These are phyloP conservation scores for Xylariales sp. DNA, from an alignment of 2,329 filamentous ascomycete genomes.

Conservation along the genomic window DNA sequence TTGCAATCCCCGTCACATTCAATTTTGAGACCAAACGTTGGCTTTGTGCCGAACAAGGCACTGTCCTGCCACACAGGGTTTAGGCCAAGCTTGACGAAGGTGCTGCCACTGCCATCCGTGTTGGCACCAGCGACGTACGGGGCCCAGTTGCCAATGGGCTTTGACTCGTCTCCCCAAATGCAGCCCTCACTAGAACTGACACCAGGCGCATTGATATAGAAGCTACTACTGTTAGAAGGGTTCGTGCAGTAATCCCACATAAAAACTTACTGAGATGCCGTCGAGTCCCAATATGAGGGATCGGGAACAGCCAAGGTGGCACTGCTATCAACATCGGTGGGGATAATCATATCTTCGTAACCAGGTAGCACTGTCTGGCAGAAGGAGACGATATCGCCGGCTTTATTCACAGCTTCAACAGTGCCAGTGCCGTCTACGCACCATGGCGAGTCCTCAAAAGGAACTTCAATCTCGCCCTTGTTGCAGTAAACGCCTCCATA, in stretches of 20 bases:
- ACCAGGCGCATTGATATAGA: constrained; percentile 82
- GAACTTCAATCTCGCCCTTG: constrained; percentile 73
- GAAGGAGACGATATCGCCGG: constrained; percentile 71
- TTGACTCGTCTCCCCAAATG: constrained; percentile 73
- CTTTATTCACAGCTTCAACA: constrained; percentile 75
- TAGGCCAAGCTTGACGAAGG: constrained; percentile 80
- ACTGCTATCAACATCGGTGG: constrained; percentile 70
- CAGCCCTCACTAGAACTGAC: constrained; percentile 70
- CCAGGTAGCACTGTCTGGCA: constrained; percentile 84
- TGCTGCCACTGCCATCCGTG: constrained; percentile 71
- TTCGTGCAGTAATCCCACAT: neutral
- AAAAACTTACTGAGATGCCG: constrained; percentile 77
- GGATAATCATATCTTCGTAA: constrained; percentile 85
- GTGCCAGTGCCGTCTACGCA: constrained; percentile 76
- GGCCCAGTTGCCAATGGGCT: constrained; percentile 79
- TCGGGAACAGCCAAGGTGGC: constrained; percentile 77
- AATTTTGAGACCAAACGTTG: constrained; percentile 76
- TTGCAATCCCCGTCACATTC: constrained; percentile 76
- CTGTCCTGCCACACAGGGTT: constrained; percentile 78
- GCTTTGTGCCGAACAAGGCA: constrained; percentile 65
- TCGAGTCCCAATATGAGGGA: constrained; percentile 75
- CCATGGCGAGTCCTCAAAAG: constrained; percentile 74
- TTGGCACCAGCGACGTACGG: constrained; percentile 83
- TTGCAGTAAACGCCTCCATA: constrained; percentile 81
- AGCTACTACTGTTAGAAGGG: constrained; percentile 58